Evolutionary conservation across 331 rosid genomes (phyloP).

Genomic region (Arachis monticola): DNA sequence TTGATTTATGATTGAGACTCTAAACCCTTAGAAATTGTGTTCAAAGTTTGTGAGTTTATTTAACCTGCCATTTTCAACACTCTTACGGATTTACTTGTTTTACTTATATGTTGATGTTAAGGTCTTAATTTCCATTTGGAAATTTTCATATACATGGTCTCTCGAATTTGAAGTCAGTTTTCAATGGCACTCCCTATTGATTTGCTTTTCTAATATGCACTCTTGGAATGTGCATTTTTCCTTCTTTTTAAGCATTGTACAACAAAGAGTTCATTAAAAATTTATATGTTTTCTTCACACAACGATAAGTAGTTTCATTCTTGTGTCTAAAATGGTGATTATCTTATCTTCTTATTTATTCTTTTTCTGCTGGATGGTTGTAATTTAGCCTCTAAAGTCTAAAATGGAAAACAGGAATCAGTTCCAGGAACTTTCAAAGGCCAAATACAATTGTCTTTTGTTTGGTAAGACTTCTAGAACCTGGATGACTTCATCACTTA

Average conservation of each 20-base stretch:
- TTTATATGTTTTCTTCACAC: background rate
- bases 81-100: background rate
- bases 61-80: background rate
- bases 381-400: constrained; percentile 12
- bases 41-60: background rate
- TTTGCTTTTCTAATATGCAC: background rate
- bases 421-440: constrained; percentile 48
- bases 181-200: background rate
- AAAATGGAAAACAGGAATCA: constrained; percentile 68
- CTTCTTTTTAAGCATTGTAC: background rate
- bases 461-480: too few relatives aligned
- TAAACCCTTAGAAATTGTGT: background rate
- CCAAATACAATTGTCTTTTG: constrained; percentile 64
- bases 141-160: background rate
- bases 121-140: background rate
- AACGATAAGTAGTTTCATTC: background rate
- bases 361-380: background rate
- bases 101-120: background rate
- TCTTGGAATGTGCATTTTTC: background rate
- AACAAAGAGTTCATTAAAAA: background rate
- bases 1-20: background rate
- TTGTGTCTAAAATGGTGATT: background rate
- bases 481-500: background rate
- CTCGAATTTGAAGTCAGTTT: background rate
- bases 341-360: background rate